These are phyloP conservation scores for Candida easanensis DNA, from an alignment of 805 yeast species.

Conservation along the genomic window DNA sequence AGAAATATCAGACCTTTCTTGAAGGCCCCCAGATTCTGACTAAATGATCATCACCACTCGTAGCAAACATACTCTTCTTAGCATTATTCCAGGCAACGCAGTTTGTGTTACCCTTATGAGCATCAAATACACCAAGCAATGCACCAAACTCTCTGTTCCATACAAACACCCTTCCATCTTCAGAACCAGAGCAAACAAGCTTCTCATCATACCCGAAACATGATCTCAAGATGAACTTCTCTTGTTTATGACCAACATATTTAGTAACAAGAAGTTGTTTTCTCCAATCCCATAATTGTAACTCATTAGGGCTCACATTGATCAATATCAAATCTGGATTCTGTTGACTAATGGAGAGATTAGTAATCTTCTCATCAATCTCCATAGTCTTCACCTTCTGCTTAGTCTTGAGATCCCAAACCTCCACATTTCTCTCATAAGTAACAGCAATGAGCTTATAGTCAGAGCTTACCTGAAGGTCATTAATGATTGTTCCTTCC, in stretches of 20 bases:
- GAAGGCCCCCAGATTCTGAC: slow-evolving; percentile 65
- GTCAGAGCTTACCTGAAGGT: slow-evolving; percentile 63
- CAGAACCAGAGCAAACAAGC: slow-evolving; percentile 76
- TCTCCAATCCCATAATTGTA: slow-evolving; percentile 77
- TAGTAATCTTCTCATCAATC: slow-evolving; percentile 59
- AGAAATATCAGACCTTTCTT: no score
- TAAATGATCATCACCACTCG: slow-evolving; percentile 79
- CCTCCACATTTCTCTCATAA: slow-evolving; percentile 56
- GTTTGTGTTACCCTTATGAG: slow-evolving; percentile 67
- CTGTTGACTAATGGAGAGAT: slow-evolving; percentile 53
- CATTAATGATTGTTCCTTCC: slow-evolving; percentile 56
- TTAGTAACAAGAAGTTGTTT: slow-evolving; percentile 56
- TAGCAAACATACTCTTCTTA: slow-evolving; percentile 56
- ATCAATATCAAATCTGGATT: slow-evolving; percentile 57
- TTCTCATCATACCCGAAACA: slow-evolving; percentile 73
- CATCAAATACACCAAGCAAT: slow-evolving; percentile 54
- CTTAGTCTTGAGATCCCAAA: slow-evolving; percentile 50
- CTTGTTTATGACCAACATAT: slow-evolving; percentile 71
- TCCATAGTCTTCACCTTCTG: slow-evolving; percentile 42
- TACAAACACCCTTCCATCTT: slow-evolving; percentile 71
- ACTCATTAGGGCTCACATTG: slow-evolving; percentile 69
- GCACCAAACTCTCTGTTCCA: slow-evolving; percentile 78
- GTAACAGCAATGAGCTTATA: slow-evolving; percentile 65
- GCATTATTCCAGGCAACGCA: slow-evolving; percentile 73
- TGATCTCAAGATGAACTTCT: slow-evolving; percentile 67